These are phyloP conservation scores for Ustilago shanxiensis DNA, from an alignment of 1,284 basidiomycete genomes.

Conservation along the genomic window DNA sequence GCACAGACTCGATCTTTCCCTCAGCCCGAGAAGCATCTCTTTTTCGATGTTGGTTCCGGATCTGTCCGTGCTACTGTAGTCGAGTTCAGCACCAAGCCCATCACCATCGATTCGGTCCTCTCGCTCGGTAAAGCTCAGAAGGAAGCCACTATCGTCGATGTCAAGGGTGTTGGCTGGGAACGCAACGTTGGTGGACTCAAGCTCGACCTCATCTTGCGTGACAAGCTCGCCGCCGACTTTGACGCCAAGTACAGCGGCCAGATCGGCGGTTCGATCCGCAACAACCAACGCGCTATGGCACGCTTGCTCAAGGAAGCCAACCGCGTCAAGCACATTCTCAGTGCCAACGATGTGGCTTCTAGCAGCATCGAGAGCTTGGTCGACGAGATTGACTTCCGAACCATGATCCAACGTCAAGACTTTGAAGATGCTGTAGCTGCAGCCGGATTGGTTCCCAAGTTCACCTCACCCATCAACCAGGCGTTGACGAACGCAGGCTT, in stretches of 20 bases:
- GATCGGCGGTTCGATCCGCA: slow-evolving; percentile 54
- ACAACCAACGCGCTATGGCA: slow-evolving; percentile 87
- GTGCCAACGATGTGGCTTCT: slow-evolving; percentile 86
- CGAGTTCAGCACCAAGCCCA: slow-evolving; percentile 74
- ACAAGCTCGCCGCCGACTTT: slow-evolving; percentile 84
- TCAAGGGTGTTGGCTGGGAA: slow-evolving; percentile 85
- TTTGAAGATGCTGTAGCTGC: slow-evolving; percentile 76
- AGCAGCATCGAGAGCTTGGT: slow-evolving; percentile 86
- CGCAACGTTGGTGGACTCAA: slow-evolving; percentile 82
- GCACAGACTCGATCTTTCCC: slow-evolving; percentile 91
- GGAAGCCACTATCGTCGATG: slow-evolving; percentile 81
- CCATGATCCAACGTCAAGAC: slow-evolving; percentile 80
- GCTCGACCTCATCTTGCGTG: slow-evolving; percentile 84
- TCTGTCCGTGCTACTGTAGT: slow-evolving; percentile 88
- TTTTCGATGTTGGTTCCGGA: slow-evolving; percentile 93
- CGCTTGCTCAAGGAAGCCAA: slow-evolving; percentile 93
- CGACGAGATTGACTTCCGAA: slow-evolving; percentile 90
- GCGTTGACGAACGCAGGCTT: slow-evolving; percentile 81
- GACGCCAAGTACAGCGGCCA: slow-evolving; percentile 75
- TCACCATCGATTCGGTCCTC: slow-evolving; percentile 63
- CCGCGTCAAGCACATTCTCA: slow-evolving; percentile 90
- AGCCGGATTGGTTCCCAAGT: slow-evolving; percentile 46
- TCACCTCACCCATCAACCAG: slow-evolving; percentile 75
- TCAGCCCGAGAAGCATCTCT: slow-evolving; percentile 82
- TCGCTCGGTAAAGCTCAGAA: slow-evolving; percentile 73